Conservation (phyloP, 805 yeast species). For the Schizosaccharomyces pombe region DNA sequence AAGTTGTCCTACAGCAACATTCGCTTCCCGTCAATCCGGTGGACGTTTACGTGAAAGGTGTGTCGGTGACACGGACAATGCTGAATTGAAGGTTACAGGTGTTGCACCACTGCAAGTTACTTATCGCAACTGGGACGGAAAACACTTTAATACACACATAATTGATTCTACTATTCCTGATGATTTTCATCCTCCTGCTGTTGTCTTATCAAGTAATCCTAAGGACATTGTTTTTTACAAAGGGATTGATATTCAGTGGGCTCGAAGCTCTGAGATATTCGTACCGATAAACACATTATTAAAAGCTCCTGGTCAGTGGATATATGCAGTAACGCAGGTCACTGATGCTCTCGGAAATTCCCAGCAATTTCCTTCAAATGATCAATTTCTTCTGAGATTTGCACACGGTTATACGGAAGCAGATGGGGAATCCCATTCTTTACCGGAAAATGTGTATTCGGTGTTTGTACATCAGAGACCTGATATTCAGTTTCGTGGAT, state of each 20-base stretch:
- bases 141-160: slow-evolving; percentile 20
- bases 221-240: slow-evolving; percentile 9
- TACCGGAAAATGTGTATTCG: background rate
- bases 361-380: slow-evolving; percentile 13
- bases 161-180: slow-evolving; percentile 28
- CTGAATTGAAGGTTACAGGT: slow-evolving; percentile 38
- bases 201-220: slow-evolving; percentile 16
- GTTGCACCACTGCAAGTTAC: slow-evolving; percentile 51
- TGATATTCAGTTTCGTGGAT: slow-evolving; percentile 6
- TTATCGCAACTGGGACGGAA: slow-evolving; percentile 18
- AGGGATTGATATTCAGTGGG: slow-evolving; percentile 15
- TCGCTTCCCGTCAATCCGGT: background rate
- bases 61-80: slow-evolving; percentile 31
- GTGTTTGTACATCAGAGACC: slow-evolving; percentile 16
- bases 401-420: no score
- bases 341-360: slow-evolving; percentile 46
- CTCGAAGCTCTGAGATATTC: slow-evolving; percentile 18
- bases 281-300: slow-evolving; percentile 23
- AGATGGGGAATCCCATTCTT: background rate
- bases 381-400: background rate
- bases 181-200: slow-evolving; percentile 27
- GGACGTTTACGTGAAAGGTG: slow-evolving; percentile 27
- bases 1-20: slow-evolving; percentile 48
- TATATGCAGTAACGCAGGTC: slow-evolving; percentile 33
- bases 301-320: slow-evolving; percentile 27